A percentile compares a stretch with the other conserved stretches of the same genome.
Evolutionary conservation across 371 early-diverging fungal species (phyloP).

Genomic region (Saksenaea vasiformis): DNA sequence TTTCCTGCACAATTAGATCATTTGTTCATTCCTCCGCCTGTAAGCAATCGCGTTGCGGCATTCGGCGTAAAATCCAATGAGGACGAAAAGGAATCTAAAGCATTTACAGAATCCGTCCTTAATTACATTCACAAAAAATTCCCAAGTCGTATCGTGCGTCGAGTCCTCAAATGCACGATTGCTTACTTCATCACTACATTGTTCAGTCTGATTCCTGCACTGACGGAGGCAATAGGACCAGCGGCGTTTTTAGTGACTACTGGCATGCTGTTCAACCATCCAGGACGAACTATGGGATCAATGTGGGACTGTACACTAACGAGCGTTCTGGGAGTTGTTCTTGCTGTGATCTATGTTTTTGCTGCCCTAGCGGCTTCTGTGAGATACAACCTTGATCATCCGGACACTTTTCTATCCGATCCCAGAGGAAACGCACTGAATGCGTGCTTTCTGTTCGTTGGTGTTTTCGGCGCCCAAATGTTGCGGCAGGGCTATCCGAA

Average conservation of each 20-base stretch:
- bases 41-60: neutral
- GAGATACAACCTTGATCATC: constrained; percentile 30
- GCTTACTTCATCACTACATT: constrained; percentile 50
- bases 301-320: constrained; percentile 46
- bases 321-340: constrained; percentile 33
- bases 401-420: constrained; percentile 8
- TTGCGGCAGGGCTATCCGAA: constrained; percentile 25
- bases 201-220: constrained; percentile 42
- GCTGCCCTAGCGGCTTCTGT: constrained; percentile 31
- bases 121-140: constrained; percentile 38
- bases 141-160: constrained; percentile 53
- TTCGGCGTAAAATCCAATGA: neutral
- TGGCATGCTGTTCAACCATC: constrained; percentile 44
- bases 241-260: constrained; percentile 45
- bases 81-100: neutral
- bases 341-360: constrained; percentile 32
- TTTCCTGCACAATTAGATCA: neutral
- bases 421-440: constrained; percentile 15
- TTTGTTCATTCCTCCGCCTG: constrained; percentile 1
- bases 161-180: constrained; percentile 54
- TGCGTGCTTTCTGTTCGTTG: constrained; percentile 20
- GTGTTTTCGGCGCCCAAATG: constrained; percentile 24
- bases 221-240: constrained; percentile 38
- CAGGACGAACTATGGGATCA: constrained; percentile 50
- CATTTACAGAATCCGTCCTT: neutral